phyloP scores from a whole-genome alignment of 2,329 filamentous ascomycete species.

The Ascochyta viciae-villosae region DNA sequence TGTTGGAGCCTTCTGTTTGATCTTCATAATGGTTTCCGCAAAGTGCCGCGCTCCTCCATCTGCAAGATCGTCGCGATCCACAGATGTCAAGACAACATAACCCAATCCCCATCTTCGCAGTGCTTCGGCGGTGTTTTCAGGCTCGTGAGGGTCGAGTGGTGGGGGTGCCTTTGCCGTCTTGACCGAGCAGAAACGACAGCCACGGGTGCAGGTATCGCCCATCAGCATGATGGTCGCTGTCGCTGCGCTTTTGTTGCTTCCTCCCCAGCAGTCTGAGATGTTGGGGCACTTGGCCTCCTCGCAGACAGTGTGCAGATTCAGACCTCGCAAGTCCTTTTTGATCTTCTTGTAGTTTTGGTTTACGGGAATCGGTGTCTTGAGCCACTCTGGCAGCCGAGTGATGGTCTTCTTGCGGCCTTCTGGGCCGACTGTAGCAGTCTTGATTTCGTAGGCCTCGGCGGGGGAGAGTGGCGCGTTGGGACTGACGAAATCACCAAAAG shows the following conservation, averaged over 20 bases:
- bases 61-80: constrained; percentile 89
- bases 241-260: constrained; percentile 82
- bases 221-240: constrained; percentile 99
- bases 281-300: constrained; percentile 98
- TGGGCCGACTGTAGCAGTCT: constrained; percentile 67
- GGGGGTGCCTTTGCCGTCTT: constrained; percentile 81
- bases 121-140: constrained; percentile 95
- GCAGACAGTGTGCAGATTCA: constrained; percentile 93
- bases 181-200: constrained; percentile 95
- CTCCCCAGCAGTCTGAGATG: constrained; percentile 98
- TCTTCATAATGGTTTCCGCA: constrained; percentile 90
- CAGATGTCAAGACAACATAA: constrained; percentile 92
- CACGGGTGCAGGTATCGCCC: constrained; percentile 97
- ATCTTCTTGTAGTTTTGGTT: constrained; percentile 92
- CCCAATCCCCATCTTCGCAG: constrained; percentile 91
- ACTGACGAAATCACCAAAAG: constrained; percentile 68
- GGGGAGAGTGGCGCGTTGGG: constrained; percentile 51
- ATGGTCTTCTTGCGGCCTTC: constrained; percentile 69
- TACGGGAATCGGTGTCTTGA: constrained; percentile 92
- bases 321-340: constrained; percentile 87
- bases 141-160: constrained; percentile 92
- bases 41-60: constrained; percentile 92
- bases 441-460: constrained; percentile 66
- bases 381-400: constrained; percentile 85
- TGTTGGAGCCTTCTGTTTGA: constrained; percentile 75